Conservation (phyloP, 768 basidiomycete genomes). For the Kwoniella mangroviensis region DNA sequence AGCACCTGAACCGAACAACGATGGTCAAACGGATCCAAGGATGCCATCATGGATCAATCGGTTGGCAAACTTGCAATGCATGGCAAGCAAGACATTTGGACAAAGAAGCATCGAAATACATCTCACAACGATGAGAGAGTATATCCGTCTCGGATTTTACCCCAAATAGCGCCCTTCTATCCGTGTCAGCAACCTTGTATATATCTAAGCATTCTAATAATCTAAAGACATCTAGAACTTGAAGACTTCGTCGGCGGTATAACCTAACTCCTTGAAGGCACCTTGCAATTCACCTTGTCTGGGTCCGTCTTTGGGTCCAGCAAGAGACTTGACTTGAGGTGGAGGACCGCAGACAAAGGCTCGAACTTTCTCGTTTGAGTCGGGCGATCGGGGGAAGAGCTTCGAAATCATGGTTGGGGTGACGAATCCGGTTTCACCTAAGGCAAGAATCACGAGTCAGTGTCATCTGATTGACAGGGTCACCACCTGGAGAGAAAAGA, state of each 20-base stretch:
- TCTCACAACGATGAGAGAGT: not conserved
- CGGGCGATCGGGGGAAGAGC: constrained; percentile 67
- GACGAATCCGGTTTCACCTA: constrained; percentile 78
- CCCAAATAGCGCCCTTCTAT: not conserved
- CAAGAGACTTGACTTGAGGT: constrained; percentile 80
- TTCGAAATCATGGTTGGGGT: constrained; percentile 73
- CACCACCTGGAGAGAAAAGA: too few species aligned
- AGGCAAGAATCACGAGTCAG: too few species aligned
- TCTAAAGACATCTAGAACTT: constrained; percentile 55
- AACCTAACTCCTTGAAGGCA: constrained; percentile 83
- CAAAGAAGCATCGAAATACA: not conserved
- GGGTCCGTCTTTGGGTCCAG: constrained; percentile 85
- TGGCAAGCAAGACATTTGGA: too few species aligned
- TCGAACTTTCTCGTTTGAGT: constrained; percentile 77
- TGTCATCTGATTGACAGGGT: too few species aligned
- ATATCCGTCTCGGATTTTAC: not conserved
- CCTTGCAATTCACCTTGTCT: constrained; percentile 84
- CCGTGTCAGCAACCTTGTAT: not conserved
- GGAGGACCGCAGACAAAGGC: constrained; percentile 87
- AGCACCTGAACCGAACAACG: too few species aligned
- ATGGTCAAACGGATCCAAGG: too few species aligned
- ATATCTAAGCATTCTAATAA: not conserved
- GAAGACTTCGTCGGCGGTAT: constrained; percentile 79
- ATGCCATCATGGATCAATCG: too few species aligned
- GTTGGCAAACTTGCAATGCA: too few species aligned